Percentiles rank a stretch among this genome's conserved stretches.
phyloP scores from a whole-genome alignment of 23 red algal species.

The Gracilariopsis chorda region DNA sequence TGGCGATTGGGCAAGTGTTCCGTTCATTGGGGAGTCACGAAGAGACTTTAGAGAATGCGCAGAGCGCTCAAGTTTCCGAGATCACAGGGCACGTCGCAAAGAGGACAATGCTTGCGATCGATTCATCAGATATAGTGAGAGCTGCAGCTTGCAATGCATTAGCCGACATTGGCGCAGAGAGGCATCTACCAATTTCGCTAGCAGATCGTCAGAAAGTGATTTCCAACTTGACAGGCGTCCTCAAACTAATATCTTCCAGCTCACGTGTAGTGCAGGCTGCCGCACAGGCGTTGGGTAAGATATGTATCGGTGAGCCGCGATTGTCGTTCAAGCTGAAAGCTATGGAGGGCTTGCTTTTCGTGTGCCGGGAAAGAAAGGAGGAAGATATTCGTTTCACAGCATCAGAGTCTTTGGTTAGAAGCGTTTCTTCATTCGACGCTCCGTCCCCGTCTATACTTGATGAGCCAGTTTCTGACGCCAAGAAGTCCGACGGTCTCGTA shows the following conservation, averaged over 20 bases:
- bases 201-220: neutral
- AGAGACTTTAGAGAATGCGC: neutral
- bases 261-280: conserved; percentile 28
- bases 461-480: neutral
- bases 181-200: neutral
- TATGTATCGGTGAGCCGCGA: conserved; percentile 60
- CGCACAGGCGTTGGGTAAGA: conserved; percentile 42
- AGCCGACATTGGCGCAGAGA: conserved; percentile 4
- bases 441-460: conserved; percentile 25
- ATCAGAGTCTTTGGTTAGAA: conserved; percentile 28
- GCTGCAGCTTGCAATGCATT: conserved; percentile 33
- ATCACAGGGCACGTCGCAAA: neutral
- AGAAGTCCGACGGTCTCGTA: neutral
- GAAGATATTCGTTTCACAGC: conserved; percentile 70
- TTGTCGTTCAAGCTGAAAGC: conserved; percentile 23
- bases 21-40: neutral
- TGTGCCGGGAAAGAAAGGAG: conserved; percentile 52
- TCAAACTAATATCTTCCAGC: conserved; percentile 20
- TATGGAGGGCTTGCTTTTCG: conserved; percentile 23
- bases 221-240: conserved; percentile 9
- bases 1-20: conserved; percentile 14
- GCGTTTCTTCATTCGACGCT: conserved; percentile 31
- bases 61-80: neutral
- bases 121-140: conserved; percentile 39
- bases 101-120: conserved; percentile 17